Evolutionary conservation across 177 flowering plant species (phyloP).

Genomic region (Vitis hybrid): DNA sequence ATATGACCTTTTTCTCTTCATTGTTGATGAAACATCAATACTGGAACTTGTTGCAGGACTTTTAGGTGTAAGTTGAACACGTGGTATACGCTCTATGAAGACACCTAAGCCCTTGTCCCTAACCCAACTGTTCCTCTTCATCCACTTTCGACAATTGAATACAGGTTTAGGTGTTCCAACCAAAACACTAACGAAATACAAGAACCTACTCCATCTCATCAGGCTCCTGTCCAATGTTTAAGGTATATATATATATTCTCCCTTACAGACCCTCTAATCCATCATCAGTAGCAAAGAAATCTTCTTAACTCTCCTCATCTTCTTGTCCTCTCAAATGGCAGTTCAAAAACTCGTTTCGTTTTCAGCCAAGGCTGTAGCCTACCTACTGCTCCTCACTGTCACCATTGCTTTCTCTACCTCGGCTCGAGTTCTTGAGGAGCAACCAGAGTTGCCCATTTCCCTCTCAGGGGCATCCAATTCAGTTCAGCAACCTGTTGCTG

Average conservation of each 20-base stretch:
- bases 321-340: conserved; percentile 10
- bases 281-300: conserved; percentile 13
- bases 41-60: too few species aligned
- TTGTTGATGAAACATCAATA: too few species aligned
- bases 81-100: too few species aligned
- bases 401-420: conserved; percentile 31
- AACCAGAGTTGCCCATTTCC: conserved; percentile 5
- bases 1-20: too few species aligned
- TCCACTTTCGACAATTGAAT: too few species aligned
- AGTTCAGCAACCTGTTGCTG: conserved; percentile 12
- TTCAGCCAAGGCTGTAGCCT: conserved; percentile 15
- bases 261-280: not conserved
- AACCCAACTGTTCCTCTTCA: too few species aligned
- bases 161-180: conserved; percentile 13
- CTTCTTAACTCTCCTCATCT: not conserved
- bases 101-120: too few species aligned
- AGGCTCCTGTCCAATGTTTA: not conserved
- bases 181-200: conserved; percentile 16
- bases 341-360: not conserved
- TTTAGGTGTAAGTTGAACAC: too few species aligned
- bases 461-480: conserved; percentile 8
- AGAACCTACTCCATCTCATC: conserved; percentile 42
- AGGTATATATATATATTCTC: conserved; percentile 11
- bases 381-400: conserved; percentile 33
- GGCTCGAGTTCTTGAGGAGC: conserved; percentile 45